Evolutionary conservation across 2,329 filamentous ascomycete species (phyloP), one percentile per base, ranked within the genome.

Genomic region (Calonectria multiphialidica): DNA sequence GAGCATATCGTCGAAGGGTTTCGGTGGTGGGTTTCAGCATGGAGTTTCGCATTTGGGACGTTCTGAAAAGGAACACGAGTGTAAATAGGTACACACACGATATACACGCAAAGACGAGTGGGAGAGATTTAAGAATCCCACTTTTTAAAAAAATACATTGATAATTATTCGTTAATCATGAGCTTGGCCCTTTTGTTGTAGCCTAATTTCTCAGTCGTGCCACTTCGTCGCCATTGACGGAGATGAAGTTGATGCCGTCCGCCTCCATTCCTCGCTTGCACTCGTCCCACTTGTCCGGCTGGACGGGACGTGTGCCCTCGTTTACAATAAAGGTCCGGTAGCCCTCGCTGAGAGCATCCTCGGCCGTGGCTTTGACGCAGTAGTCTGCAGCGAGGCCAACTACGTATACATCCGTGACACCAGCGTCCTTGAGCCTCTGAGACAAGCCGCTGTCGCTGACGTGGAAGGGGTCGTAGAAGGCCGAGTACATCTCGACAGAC

Each of bases 401-500:
- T 25, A 97, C 90, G 82, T 93, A 98, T 7, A 98, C 94, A 82
- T 97, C 90, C 7, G 94, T 95, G 33, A 98, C 86, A 0, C 84
- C 86, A 18, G 85, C 86, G 3, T 86, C 86, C 64, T 83, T 87
- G 76, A 99, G 82, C 59, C 87, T 80, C 1, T 80, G 84, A 1
- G 88, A 89, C 30, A 98, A 86, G 16, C 92, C 92, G 78, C 90
- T 92, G 78, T 92, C 91, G 30, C 86, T 86, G 16, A 93, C 86
- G 37, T 84, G 85, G 78, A 98, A 96, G 0, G 94, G 94, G 80
- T 96, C 94, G 72, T 93, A 93, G 79, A 99, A 98, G 0, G 93
- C 95, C 73, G 93, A 96, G 84, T 98, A 98, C 94, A 98, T 98
- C 84, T 99, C 97, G 2, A 98, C 90, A 53, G 89, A 86, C 53